phyloP scores from a whole-genome alignment of 2,329 filamentous ascomycete species.

The Podosphaera fusca region DNA sequence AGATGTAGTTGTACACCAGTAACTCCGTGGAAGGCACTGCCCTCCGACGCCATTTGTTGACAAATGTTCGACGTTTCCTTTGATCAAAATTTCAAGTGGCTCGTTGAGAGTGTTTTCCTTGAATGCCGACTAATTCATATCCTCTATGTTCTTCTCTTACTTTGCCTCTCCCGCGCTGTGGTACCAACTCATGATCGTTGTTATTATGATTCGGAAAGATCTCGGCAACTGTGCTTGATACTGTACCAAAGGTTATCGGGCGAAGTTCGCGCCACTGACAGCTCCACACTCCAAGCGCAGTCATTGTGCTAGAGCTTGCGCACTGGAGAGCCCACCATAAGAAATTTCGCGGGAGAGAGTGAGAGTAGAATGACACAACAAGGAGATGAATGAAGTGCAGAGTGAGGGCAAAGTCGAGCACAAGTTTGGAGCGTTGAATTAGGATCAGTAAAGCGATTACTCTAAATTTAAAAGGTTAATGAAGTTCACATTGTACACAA shows the following conservation, averaged over 20 bases:
- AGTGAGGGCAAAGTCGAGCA: conserved; percentile 83
- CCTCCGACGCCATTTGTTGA: too few species aligned
- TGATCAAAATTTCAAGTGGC: too few species aligned
- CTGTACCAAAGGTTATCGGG: conserved; percentile 58
- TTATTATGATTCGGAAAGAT: conserved; percentile 3
- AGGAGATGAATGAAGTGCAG: conserved; percentile 66
- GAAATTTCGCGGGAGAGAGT: conserved; percentile 47
- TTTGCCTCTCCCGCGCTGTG: conserved; percentile 27
- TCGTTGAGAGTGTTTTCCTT: conserved; percentile 11
- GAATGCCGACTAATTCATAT: conserved; percentile 42
- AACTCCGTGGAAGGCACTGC: too few species aligned
- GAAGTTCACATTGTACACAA: background rate
- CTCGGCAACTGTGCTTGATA: conserved; percentile 5
- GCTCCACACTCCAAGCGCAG: conserved; percentile 60
- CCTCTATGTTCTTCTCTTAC: conserved; percentile 31
- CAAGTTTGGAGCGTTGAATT: conserved; percentile 73
- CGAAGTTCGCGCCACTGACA: conserved; percentile 76
- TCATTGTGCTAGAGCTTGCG: conserved; percentile 38
- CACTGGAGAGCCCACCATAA: conserved; percentile 69
- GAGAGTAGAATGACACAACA: conserved; percentile 55
- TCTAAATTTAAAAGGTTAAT: conserved; percentile 23
- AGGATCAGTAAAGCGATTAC: conserved; percentile 64
- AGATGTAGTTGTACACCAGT: too few species aligned
- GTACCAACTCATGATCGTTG: conserved; percentile 17
- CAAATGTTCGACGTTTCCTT: too few species aligned